A percentile compares a stretch with the other conserved stretches of the same genome.
These are phyloP conservation scores for Cynara cardunculus DNA, from an alignment of 129 eudicot species.

Conservation along the genomic window DNA sequence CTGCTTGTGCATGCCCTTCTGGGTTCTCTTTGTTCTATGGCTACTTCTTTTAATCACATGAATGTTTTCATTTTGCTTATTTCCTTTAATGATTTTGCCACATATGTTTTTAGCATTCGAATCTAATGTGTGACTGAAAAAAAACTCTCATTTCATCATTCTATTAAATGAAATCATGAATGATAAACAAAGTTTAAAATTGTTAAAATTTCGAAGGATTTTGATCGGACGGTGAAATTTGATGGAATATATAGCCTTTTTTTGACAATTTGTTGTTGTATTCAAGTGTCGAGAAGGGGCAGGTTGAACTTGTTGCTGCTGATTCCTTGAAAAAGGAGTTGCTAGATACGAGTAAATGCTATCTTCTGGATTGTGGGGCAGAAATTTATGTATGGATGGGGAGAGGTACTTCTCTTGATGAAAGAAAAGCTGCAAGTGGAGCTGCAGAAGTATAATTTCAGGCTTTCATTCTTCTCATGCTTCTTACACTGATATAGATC, in stretches of 20 bases:
- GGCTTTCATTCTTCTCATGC: neutral
- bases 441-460: conserved; percentile 57
- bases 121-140: conserved; percentile 14
- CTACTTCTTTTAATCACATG: neutral
- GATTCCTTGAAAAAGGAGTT: conserved; percentile 52
- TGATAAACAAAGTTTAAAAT: neutral
- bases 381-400: conserved; percentile 82
- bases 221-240: neutral
- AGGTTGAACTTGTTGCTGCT: conserved; percentile 44
- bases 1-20: neutral
- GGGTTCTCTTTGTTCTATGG: neutral
- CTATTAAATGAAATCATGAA: neutral
- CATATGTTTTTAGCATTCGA: neutral
- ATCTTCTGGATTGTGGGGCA: conserved; percentile 49
- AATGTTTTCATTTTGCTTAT: neutral
- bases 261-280: conserved; percentile 6
- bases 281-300: conserved; percentile 62
- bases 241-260: neutral
- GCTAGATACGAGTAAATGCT: conserved; percentile 58
- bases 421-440: conserved; percentile 64
- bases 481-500: neutral
- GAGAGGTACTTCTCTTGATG: conserved; percentile 61
- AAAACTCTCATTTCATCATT: conserved; percentile 1
- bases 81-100: neutral
- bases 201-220: neutral